Evolutionary conservation across 1,284 basidiomycete genomes (phyloP), one percentile per base, ranked within the genome.

Genomic region (Volvariella volvacea): DNA sequence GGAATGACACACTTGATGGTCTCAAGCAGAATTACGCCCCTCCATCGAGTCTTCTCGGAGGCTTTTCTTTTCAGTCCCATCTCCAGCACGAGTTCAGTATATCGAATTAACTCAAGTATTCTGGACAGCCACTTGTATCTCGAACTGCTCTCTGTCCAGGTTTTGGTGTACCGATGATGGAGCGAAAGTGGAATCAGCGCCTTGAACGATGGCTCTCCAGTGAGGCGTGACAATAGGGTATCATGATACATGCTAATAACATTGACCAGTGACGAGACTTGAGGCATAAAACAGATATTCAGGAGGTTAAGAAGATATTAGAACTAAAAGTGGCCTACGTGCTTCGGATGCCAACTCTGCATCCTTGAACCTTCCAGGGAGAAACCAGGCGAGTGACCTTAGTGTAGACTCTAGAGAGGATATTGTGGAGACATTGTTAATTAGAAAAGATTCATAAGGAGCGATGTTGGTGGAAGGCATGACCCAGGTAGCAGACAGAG

Each of bases 341-440:
- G 87, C 80, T 76, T 94, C 92, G 30, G 88, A 92, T 45, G 87
- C 90, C 47, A 97, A 72, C 63, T 97, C 94, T 44, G 93, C 91
- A 74, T 97, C 94, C 62, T 92, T 92, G 77, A 97, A 97, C 50
- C 93, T 78, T 51, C 93, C 94, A 16, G 94, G 93, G 19, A 97
- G 73, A 54, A 97, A 85, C 89, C 92, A 97, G 31, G 92, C 94
- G 52, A 96, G 69, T 48, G 90, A 93, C 48, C 92, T 76, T 51
- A 97, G 67, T 9, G 88, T 83, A 28, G 88, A 91, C 65, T 97
- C 93, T 52, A 96, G 72, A 10, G 88, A 83, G 15, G 86, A 86
- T 47, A 97, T 89, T 12, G 88, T 83, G 7, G 83, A 81, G 25
- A 88, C 81, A 65, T 94, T 92, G 48, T 83, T 77, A 53, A 93